Conservation (phyloP, 2,329 filamentous ascomycete species). For the Colletotrichum liaoningense region DNA sequence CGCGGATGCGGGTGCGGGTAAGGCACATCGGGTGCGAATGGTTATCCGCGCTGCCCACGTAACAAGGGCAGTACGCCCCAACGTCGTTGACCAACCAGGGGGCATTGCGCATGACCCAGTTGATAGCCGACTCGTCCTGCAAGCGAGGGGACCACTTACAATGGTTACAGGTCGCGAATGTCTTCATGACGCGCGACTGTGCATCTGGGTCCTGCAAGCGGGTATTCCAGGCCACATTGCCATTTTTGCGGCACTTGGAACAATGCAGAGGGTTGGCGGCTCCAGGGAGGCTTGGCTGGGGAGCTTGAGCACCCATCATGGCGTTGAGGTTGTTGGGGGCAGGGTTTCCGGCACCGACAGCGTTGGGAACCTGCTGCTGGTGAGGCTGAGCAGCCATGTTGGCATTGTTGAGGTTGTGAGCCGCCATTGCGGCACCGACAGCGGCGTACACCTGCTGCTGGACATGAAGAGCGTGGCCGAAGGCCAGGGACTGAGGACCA, state of each 20-base stretch:
- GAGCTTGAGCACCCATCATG: not conserved
- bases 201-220: not conserved
- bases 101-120: not conserved
- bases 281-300: no score
- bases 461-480: no score
- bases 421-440: no score
- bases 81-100: not conserved
- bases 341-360: no score
- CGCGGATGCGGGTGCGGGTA: no score
- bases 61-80: not conserved
- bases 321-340: not conserved
- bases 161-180: slow-evolving; percentile 8
- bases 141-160: not conserved
- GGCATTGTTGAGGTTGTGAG: no score
- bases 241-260: not conserved
- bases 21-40: no score
- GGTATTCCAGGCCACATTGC: not conserved
- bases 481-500: no score
- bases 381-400: no score
- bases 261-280: not conserved
- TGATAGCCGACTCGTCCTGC: not conserved
- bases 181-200: not conserved
- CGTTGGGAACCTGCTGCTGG: no score
- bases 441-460: no score
- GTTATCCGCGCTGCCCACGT: no score